These are phyloP conservation scores for Penicillium turbatum DNA, from an alignment of 495 filamentous ascomycete genomes.

Conservation along the genomic window DNA sequence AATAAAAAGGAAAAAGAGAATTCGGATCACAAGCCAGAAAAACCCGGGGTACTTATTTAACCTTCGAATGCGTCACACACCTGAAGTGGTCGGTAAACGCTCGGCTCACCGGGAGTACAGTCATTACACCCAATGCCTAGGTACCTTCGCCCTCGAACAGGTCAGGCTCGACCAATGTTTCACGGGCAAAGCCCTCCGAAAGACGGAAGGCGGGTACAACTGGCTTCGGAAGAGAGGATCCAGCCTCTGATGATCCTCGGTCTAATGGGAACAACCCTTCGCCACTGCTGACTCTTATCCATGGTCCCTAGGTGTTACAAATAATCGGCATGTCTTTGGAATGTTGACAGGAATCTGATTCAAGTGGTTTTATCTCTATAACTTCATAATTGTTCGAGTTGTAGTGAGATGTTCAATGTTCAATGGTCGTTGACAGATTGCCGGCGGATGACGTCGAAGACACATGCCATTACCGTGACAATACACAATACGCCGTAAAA, in stretches of 20 bases:
- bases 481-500: constrained; percentile 16
- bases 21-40: constrained; percentile 36
- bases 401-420: neutral
- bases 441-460: constrained; percentile 30
- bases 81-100: constrained; percentile 38
- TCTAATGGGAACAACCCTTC: constrained; percentile 32
- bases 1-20: constrained; percentile 20
- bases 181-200: constrained; percentile 30
- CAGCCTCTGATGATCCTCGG: constrained; percentile 39
- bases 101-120: constrained; percentile 42
- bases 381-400: neutral
- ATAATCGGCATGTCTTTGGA: constrained; percentile 15
- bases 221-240: constrained; percentile 44
- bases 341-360: neutral
- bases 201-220: constrained; percentile 28
- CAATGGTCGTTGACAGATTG: neutral
- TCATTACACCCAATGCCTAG: constrained; percentile 18
- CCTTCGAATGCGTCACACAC: constrained; percentile 37
- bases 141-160: constrained; percentile 5
- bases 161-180: constrained; percentile 18
- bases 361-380: neutral
- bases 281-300: constrained; percentile 2
- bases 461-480: constrained; percentile 35
- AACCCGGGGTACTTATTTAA: constrained; percentile 33
- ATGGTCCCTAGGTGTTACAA: neutral